These are phyloP conservation scores for Elongisporangium anandrum DNA, from an alignment of 352 stramenopile genomes.

Conservation along the genomic window DNA sequence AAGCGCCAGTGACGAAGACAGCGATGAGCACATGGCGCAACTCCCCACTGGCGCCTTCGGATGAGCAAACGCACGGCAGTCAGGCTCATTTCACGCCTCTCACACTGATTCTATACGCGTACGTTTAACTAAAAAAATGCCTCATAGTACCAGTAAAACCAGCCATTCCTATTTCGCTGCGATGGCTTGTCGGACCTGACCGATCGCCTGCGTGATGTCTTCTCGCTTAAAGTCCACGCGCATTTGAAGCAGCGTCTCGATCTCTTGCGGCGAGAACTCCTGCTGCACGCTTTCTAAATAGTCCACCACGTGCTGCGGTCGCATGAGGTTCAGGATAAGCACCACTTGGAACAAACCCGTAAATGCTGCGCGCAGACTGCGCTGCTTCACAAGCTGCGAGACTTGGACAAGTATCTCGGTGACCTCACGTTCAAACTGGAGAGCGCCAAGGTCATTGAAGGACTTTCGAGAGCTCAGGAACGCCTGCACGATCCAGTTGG, in stretches of 20 bases:
- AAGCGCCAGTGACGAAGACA: slow-evolving; percentile 51
- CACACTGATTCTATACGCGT: neutral
- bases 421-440: slow-evolving; percentile 76
- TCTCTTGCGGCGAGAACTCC: slow-evolving; percentile 41
- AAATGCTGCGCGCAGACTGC: slow-evolving; percentile 59
- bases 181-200: slow-evolving; percentile 9
- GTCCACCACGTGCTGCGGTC: slow-evolving; percentile 64
- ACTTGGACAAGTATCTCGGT: slow-evolving; percentile 55
- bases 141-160: neutral
- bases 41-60: slow-evolving; percentile 58
- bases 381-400: slow-evolving; percentile 40
- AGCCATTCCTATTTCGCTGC: neutral
- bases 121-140: neutral
- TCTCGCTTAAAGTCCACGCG: slow-evolving; percentile 66
- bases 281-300: slow-evolving; percentile 49
- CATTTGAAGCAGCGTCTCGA: slow-evolving; percentile 55
- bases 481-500: slow-evolving; percentile 46
- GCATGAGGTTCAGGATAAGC: slow-evolving; percentile 78
- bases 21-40: slow-evolving; percentile 57
- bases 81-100: neutral
- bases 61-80: slow-evolving; percentile 9
- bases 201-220: slow-evolving; percentile 40
- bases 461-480: slow-evolving; percentile 48
- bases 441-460: slow-evolving; percentile 75
- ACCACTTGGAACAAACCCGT: slow-evolving; percentile 76